Percentiles rank a stretch among this genome's conserved stretches.
Conservation (phyloP, 331 rosid genomes). For the Acacia concinna region DNA sequence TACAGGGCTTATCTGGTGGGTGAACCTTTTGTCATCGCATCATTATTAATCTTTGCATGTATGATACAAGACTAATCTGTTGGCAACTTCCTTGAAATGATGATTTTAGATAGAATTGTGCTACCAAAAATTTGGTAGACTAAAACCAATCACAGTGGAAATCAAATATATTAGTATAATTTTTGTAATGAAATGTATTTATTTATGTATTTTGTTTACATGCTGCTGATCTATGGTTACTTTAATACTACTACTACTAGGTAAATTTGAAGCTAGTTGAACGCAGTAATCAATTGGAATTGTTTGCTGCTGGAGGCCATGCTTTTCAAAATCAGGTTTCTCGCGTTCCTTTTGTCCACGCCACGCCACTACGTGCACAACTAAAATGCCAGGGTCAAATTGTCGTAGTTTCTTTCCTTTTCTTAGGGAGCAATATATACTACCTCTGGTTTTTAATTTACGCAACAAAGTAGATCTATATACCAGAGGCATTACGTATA, state of each 20-base stretch:
- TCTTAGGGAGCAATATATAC: no score
- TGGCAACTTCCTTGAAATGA: not conserved
- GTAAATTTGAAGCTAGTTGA: not conserved
- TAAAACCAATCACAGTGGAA: not conserved
- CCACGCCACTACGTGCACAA: not conserved
- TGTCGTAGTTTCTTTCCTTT: no score
- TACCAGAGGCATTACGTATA: not conserved
- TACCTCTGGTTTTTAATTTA: no score
- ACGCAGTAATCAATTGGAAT: not conserved
- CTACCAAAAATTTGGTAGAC: not conserved
- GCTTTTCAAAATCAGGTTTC: not conserved
- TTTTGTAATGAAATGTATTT: not conserved
- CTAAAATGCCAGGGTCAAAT: not conserved
- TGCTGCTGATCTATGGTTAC: not conserved
- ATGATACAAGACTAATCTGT: not conserved
- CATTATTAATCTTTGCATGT: not conserved
- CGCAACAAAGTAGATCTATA: no score
- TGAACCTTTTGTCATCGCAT: not conserved
- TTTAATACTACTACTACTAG: not conserved
- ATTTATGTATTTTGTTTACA: not conserved
- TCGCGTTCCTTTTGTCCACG: not conserved
- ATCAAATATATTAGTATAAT: not conserved
- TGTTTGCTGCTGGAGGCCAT: not conserved
- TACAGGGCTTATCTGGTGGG: slow-evolving; percentile 1
- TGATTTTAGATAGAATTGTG: not conserved